These are phyloP conservation scores for Inga oerstediana DNA, from an alignment of 306 rosid genomes.

Conservation along the genomic window DNA sequence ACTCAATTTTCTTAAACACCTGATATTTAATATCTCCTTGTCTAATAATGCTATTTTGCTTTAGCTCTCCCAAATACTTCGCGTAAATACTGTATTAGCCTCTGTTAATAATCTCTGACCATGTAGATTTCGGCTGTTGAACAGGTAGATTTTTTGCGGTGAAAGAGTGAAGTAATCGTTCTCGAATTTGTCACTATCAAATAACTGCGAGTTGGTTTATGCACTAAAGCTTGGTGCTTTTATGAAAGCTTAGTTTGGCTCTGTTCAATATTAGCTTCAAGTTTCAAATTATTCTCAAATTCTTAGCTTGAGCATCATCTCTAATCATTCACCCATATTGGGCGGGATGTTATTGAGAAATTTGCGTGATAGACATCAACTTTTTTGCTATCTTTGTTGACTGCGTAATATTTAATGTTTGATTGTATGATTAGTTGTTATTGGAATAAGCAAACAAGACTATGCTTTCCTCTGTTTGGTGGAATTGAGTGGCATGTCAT, in stretches of 20 bases:
- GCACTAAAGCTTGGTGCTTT: not conserved
- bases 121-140: not conserved
- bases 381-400: constrained; percentile 1
- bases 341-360: not conserved
- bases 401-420: not conserved
- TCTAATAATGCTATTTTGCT: not conserved
- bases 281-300: not conserved
- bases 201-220: not conserved
- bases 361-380: not conserved
- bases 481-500: not conserved
- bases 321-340: not conserved
- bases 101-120: not conserved
- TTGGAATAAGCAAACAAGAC: not conserved
- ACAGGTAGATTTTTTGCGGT: not conserved
- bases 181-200: not conserved
- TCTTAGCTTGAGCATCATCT: constrained; percentile 4
- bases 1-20: not conserved
- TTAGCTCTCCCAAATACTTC: not conserved
- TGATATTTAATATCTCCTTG: not conserved
- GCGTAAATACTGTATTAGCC: not conserved
- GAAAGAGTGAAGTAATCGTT: not conserved
- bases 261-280: not conserved
- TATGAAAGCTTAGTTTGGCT: not conserved
- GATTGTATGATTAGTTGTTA: not conserved
- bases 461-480: constrained; percentile 2